phyloP scores from a whole-genome alignment of 2,329 filamentous ascomycete species.

The Paecilomyces sp. region DNA sequence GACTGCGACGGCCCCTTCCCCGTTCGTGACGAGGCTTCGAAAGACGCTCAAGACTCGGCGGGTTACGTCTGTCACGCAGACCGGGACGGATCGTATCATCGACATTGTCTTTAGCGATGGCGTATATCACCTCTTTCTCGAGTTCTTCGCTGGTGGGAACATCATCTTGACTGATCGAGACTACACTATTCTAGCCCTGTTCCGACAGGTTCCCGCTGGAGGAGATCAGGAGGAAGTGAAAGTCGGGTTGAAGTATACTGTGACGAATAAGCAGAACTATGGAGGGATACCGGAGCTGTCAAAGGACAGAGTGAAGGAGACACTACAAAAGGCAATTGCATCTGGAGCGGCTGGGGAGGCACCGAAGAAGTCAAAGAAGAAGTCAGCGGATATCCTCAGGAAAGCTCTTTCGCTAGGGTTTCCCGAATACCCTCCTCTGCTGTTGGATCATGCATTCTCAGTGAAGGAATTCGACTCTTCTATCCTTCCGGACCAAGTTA shows the following conservation, averaged over 20 bases:
- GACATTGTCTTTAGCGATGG: slow-evolving; percentile 92
- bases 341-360: slow-evolving; percentile 19
- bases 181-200: slow-evolving; percentile 70
- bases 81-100: slow-evolving; percentile 89
- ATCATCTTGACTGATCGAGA: slow-evolving; percentile 85
- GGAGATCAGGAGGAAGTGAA: slow-evolving; percentile 78
- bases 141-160: slow-evolving; percentile 96
- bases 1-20: slow-evolving; percentile 74
- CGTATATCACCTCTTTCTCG: slow-evolving; percentile 75
- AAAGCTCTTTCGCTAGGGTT: slow-evolving; percentile 78
- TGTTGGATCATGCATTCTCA: slow-evolving; percentile 79
- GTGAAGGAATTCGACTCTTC: slow-evolving; percentile 62
- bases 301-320: slow-evolving; percentile 61
- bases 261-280: slow-evolving; percentile 80
- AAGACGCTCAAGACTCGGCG: slow-evolving; percentile 83
- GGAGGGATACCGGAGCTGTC: slow-evolving; percentile 67
- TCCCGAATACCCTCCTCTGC: slow-evolving; percentile 77
- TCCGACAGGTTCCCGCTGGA: slow-evolving; percentile 72
- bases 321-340: slow-evolving; percentile 57
- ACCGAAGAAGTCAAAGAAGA: slow-evolving; percentile 64
- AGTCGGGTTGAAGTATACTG: slow-evolving; percentile 68
- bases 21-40: slow-evolving; percentile 76
- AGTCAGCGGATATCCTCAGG: slow-evolving; percentile 66
- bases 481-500: slow-evolving; percentile 59
- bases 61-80: slow-evolving; percentile 71